phyloP scores from a whole-genome alignment of 2,329 filamentous ascomycete genomes.

The Microthyrium microscopicum region DNA sequence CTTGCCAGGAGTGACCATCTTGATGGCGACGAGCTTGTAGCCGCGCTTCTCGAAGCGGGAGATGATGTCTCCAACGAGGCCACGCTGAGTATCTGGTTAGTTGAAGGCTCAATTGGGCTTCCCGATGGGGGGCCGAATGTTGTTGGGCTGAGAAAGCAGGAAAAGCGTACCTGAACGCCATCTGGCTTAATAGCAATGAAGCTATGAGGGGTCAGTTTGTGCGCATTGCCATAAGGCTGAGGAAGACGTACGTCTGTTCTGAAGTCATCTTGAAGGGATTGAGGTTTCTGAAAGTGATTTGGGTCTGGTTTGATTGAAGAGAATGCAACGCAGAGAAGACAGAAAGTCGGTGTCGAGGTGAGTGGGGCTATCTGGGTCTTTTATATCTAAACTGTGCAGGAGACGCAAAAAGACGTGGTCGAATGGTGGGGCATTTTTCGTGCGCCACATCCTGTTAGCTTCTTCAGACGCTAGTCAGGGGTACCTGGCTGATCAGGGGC shows the following conservation, averaged over 20 bases:
- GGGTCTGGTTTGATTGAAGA: no score
- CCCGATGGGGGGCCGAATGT: neutral
- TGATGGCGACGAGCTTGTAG: slow-evolving; percentile 98
- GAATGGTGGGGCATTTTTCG: no score
- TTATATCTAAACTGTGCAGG: no score
- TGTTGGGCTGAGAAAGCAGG: neutral
- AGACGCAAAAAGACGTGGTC: no score
- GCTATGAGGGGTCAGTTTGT: slow-evolving; percentile 35
- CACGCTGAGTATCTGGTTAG: slow-evolving; percentile 45
- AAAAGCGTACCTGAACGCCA: slow-evolving; percentile 72
- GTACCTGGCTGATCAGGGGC: no score
- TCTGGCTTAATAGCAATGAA: slow-evolving; percentile 99
- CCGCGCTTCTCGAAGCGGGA: slow-evolving; percentile 94
- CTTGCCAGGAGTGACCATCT: slow-evolving; percentile 77
- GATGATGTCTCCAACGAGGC: slow-evolving; percentile 95
- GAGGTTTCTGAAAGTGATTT: slow-evolving; percentile 4
- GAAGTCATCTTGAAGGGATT: slow-evolving; percentile 25
- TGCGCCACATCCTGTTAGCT: no score
- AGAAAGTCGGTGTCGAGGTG: no score
- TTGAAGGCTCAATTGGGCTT: neutral
- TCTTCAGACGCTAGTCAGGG: no score
- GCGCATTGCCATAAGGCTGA: slow-evolving; percentile 4
- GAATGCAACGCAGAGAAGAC: no score
- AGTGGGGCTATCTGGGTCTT: no score
- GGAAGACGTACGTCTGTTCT: slow-evolving; percentile 67